Percentiles rank a stretch among this genome's conserved stretches.
phyloP scores from a whole-genome alignment of 78 protist genomes.

The Thecamonas trahens region DNA sequence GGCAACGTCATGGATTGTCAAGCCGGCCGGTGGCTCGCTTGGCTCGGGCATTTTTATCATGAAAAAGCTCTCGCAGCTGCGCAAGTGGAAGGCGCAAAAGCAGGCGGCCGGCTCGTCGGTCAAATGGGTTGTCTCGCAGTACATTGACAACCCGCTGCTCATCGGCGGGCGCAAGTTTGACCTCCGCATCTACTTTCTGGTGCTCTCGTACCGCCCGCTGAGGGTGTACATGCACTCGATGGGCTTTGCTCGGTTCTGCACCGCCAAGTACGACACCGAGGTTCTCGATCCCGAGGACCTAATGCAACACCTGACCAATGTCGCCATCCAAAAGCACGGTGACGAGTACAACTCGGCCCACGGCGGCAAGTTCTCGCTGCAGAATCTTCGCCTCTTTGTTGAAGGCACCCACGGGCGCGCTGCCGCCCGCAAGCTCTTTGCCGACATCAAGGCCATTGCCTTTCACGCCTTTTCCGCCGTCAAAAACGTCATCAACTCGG shows the following conservation, averaged over 20 bases:
- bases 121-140: slow-evolving; percentile 45
- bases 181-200: slow-evolving; percentile 53
- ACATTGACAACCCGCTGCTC: slow-evolving; percentile 54
- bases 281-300: slow-evolving; percentile 19
- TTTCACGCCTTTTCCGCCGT: slow-evolving; percentile 35
- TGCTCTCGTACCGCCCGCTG: slow-evolving; percentile 57
- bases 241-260: slow-evolving; percentile 80
- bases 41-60: slow-evolving; percentile 67
- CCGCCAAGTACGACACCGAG: slow-evolving; percentile 26
- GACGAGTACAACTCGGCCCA: background rate
- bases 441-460: slow-evolving; percentile 38
- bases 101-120: background rate
- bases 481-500: slow-evolving; percentile 53
- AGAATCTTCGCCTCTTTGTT: slow-evolving; percentile 38
- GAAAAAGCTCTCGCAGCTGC: slow-evolving; percentile 36
- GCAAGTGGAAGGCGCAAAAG: slow-evolving; percentile 16
- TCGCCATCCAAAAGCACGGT: slow-evolving; percentile 75
- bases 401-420: slow-evolving; percentile 31
- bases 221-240: slow-evolving; percentile 48
- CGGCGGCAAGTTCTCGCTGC: slow-evolving; percentile 76
- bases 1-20: slow-evolving; percentile 61
- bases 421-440: slow-evolving; percentile 18
- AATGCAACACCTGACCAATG: slow-evolving; percentile 78
- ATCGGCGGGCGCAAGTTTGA: slow-evolving; percentile 71
- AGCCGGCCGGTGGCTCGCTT: slow-evolving; percentile 63